Base-by-base conservation (phyloP, 140 eudicot species). In the Bidens hawaiensis region DNA sequence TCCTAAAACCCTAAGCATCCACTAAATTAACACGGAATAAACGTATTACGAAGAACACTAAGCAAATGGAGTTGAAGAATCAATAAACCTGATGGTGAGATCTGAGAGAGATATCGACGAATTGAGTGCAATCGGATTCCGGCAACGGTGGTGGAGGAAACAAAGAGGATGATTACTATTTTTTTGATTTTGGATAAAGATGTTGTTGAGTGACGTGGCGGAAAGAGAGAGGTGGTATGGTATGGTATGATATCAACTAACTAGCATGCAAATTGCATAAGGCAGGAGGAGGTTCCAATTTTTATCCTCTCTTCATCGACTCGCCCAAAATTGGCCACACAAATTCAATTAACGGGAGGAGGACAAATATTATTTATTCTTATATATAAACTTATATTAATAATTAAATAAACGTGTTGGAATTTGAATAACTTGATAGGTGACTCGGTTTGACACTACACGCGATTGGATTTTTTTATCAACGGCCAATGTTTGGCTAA, bases 251-350 rank as follows among this genome's bases (percentile, higher is more conserved):
- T n/a, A n/a, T n/a, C n/a, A n/a, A n/a, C n/a, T n/a, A n/a, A 51
- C 73, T 73, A 73, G 58, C 73, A 12, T 73, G 73, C 78, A n/a
- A n/a, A n/a, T n/a, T n/a, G n/a, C n/a, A n/a, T n/a, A n/a, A n/a
- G n/a, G n/a, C n/a, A n/a, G 73, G 58, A 10, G 54, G 30, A 33
- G 13, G 59, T 74, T 14, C 50, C 31, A 2, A 5, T 15, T 40
- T 66, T 53, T 24, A 59, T 59, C 64, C 30, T 67, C 27, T 11
- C 26, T 34, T 38, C 27, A 11, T 30, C 27, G 68, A 26, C 73
- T 74, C 74, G 79, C 79, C 45, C 74, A 67, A 74, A 67, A 28
- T 74, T 67, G 79, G 79, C 79, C 79, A 74, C 79, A 67, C 74
- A 74, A 67, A 19, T 43, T n/a, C n/a, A n/a, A n/a, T n/a, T n/a